These are phyloP conservation scores for Xylariaceae sp. DNA, from an alignment of 2,329 filamentous ascomycete species.

Conservation along the genomic window DNA sequence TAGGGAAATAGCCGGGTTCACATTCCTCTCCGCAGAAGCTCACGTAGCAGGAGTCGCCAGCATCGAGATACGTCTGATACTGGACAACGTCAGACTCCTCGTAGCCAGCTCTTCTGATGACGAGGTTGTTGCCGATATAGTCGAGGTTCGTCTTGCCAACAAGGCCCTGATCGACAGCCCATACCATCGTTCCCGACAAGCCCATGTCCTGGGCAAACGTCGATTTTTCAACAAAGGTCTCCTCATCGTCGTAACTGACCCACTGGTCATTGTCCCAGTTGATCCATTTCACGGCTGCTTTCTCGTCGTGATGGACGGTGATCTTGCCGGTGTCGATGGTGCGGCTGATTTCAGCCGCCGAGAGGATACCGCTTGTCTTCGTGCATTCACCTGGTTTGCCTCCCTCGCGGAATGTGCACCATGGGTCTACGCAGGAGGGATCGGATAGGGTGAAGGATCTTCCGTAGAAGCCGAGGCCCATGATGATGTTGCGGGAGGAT, in stretches of 20 bases:
- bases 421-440: constrained; percentile 24
- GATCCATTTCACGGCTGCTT: constrained; percentile 28
- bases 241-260: background rate
- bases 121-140: background rate
- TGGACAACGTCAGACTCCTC: too few relatives aligned
- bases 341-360: constrained; percentile 29
- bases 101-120: background rate
- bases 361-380: constrained; percentile 29
- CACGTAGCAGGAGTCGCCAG: background rate
- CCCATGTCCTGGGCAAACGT: constrained; percentile 26
- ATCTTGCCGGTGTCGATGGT: constrained; percentile 25
- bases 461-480: constrained; percentile 41
- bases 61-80: background rate
- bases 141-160: background rate
- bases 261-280: constrained; percentile 25
- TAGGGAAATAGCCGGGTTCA: background rate
- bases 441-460: constrained; percentile 37
- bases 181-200: constrained; percentile 32
- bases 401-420: constrained; percentile 24
- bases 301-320: constrained; percentile 13
- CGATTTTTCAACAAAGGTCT: constrained; percentile 19
- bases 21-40: background rate
- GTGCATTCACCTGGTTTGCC: constrained; percentile 30
- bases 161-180: constrained; percentile 5
- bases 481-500: constrained; percentile 38